Evolutionary conservation across 257 asterid species (phyloP), one percentile per base, ranked within the genome.

Genomic region (Parsonsia alboflavescens): DNA sequence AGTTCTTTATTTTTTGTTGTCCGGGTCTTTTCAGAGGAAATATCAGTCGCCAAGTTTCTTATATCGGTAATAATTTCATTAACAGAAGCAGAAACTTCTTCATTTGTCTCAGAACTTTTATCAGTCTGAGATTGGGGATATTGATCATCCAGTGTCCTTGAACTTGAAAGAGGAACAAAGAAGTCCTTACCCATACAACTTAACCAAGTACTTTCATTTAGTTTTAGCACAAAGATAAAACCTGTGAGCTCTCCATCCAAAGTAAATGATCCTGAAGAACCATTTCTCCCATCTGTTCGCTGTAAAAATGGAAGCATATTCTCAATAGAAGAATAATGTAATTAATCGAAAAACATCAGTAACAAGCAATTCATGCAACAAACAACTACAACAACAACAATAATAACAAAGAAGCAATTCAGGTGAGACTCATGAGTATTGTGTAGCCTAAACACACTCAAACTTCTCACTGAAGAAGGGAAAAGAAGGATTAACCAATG

Each of bases 181-280:
- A 95, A 95, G 84, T 95, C 97, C 58, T 87, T 85, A 45, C 99
- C 99, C 39, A 80, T 66, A 81, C 79, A 82, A 84, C 88, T 87
- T 83, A 95, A 79, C 99, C 99, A 95, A 17, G 87, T 87, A 53
- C 82, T 80, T 7, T 88, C 89, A 68, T 87, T 80, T 82, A 95
- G 85, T 86, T 89, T 95, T 86, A 95, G 83, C 82, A 83, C 99
- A 86, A 92, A 95, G 78, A 78, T 81, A 83, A 95, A 92, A 36
- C 88, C 96, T 6, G 81, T 71, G 80, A 76, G 80, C 56, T 84
- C 85, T 78, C 78, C 85, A 77, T 86, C 92, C 88, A 94, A 76
- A 67, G 86, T 74, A 81, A 92, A 90, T 75, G 88, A 87, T 45
- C 96, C 96, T 61, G 78, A 72, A 64, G 93, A 88, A 78, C 93